Evolutionary conservation across 2,329 filamentous ascomycete species (phyloP).

Genomic region (Elsinoe necatrix): DNA sequence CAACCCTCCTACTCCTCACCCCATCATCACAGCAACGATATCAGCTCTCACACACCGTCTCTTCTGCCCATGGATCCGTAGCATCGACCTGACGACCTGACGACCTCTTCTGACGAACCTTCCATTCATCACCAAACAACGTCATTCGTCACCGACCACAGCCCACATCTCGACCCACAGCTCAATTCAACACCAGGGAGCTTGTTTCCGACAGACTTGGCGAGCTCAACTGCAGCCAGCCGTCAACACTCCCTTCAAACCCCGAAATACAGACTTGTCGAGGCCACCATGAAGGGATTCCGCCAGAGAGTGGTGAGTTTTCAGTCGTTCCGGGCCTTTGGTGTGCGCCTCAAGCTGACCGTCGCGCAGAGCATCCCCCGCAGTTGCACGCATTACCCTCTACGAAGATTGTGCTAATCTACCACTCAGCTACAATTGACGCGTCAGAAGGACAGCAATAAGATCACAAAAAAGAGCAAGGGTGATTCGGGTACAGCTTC

Average conservation of each 20-base stretch:
- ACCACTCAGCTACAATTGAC: conserved; percentile 18
- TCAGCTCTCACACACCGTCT: background rate
- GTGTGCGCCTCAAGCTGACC: conserved; percentile 16
- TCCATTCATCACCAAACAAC: background rate
- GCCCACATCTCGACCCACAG: conserved; percentile 5
- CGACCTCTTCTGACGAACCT: conserved; percentile 3
- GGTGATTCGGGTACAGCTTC: conserved; percentile 62
- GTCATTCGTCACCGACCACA: background rate
- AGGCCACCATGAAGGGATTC: conserved; percentile 76
- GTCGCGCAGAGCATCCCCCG: conserved; percentile 15
- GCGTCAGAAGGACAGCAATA: conserved; percentile 57
- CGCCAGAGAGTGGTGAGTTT: conserved; percentile 88
- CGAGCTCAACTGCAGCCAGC: conserved; percentile 4
- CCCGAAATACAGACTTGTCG: background rate
- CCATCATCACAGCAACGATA: conserved; percentile 10
- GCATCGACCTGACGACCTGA: conserved; percentile 13
- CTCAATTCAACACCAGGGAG: conserved; percentile 11
- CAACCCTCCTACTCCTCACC: conserved; percentile 13
- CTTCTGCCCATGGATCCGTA: conserved; percentile 6
- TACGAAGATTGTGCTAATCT: conserved; percentile 18
- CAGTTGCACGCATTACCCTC: conserved; percentile 22
- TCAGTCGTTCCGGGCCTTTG: conserved; percentile 2
- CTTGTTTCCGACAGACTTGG: conserved; percentile 9
- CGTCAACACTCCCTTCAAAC: background rate
- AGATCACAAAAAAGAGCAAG: conserved; percentile 60